Base-by-base conservation (phyloP, 2,329 filamentous ascomycete genomes). In the Hymenoscyphus fructigenus region DNA sequence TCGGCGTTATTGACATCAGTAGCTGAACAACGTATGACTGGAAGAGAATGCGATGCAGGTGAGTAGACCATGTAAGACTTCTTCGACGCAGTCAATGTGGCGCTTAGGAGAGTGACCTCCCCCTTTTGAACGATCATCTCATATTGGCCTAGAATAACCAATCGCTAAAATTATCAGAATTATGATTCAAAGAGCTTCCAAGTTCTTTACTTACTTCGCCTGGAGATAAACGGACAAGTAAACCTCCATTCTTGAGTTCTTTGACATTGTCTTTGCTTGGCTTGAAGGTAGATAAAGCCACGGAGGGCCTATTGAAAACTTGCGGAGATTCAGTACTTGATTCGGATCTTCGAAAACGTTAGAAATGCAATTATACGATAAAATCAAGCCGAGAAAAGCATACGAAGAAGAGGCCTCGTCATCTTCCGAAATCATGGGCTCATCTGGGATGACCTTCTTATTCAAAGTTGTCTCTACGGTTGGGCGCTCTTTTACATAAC, bases 1-100 rank as follows among this genome's bases (percentile, higher is more conserved):
- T 90, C 84, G 0, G 91, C 74, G 0, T 73, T 76, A 0, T 81
- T 80, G 10, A 81, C 75, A 57, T 85, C 80, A 0, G 78, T 69
- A 59, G 66, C 66, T 26, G 69, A 72, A 55, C 83, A 86, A 57
- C 85, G 79, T 38, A 94, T 81, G 0, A 89, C 85, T 0, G 89
- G 90, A 1, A 94, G 76, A 0, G 91, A 87, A 72, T 92, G 86
- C 44, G 88, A 91, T 53, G 84, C 83, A 1, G 90, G 85, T 17
- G 90, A 88, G 74, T 85, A 86, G 17, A 91, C 81, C 80, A 84
- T 87, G 68, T 84, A 79, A 5, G 79, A 73, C 0, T 71, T 75
- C 29, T 81, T 77, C 0, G 81, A 79, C 1, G 83, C 74, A 12
- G 79, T 78, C 3, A 94, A 74, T 6, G 82, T 84, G 6, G 90